phyloP scores from a whole-genome alignment of 352 stramenopile genomes.

The Phytophthora vignae region DNA sequence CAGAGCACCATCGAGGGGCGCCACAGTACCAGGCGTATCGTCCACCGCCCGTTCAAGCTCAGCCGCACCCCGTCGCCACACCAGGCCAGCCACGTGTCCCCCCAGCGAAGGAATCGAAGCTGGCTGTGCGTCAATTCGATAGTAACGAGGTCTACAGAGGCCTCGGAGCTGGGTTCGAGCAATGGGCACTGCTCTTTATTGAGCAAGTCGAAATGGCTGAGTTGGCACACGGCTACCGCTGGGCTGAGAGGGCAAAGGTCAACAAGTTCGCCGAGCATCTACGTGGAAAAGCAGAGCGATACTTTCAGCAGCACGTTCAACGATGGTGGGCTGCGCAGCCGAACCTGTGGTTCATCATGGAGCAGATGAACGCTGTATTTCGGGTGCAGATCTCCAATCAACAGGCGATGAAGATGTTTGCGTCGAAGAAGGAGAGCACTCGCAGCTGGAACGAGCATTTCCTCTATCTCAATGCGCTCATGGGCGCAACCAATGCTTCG shows the following conservation, averaged over 20 bases:
- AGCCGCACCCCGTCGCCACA: no score
- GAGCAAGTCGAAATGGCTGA: constrained; percentile 12
- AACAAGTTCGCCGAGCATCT: constrained; percentile 15
- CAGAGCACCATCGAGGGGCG: no score
- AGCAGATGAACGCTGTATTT: constrained; percentile 4
- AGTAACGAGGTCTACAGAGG: constrained; percentile 5
- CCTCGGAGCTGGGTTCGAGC: no score
- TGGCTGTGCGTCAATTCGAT: no score
- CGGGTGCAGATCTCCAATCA: constrained; percentile 6
- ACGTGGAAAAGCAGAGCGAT: constrained; percentile 2
- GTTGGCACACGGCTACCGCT: background rate
- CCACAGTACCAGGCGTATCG: no score
- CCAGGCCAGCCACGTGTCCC: no score
- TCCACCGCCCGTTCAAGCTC: no score
- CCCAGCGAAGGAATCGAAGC: no score
- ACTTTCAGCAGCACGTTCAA: constrained; percentile 4
- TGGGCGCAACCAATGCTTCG: background rate
- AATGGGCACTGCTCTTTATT: constrained; percentile 13
- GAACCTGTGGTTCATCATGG: constrained; percentile 4
- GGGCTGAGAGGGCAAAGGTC: constrained; percentile 1
- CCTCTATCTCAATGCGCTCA: constrained; percentile 11
- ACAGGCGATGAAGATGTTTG: constrained; percentile 7
- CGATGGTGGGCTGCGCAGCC: constrained; percentile 3
- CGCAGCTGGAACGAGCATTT: constrained; percentile 8
- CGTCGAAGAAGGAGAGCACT: background rate